A percentile compares a stretch with the other conserved stretches of the same genome.
Evolutionary conservation across 2,329 filamentous ascomycete genomes (phyloP).

Genomic region (Colletotrichum falcatum): DNA sequence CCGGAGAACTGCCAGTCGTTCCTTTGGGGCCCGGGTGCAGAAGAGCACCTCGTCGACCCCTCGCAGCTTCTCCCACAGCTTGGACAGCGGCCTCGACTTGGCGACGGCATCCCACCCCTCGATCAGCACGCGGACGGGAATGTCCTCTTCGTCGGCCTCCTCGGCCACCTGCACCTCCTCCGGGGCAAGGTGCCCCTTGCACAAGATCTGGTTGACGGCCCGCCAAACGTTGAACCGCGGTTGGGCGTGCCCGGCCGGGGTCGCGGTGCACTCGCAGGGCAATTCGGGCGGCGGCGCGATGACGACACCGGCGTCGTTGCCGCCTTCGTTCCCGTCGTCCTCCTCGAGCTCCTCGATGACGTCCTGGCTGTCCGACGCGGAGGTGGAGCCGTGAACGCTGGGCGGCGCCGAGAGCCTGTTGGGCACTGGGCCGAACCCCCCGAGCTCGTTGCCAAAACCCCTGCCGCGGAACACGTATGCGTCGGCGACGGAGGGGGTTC

Average conservation of each 20-base stretch:
- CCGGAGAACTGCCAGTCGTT: slow-evolving; percentile 45
- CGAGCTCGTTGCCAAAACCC: background rate
- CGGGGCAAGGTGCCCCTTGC: slow-evolving; percentile 36
- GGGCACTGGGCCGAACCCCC: slow-evolving; percentile 10
- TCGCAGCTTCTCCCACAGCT: slow-evolving; percentile 46
- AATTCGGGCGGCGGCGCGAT: slow-evolving; percentile 21
- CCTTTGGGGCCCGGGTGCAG: slow-evolving; percentile 34
- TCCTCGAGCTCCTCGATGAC: slow-evolving; percentile 15
- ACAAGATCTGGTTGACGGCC: slow-evolving; percentile 44
- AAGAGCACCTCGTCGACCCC: slow-evolving; percentile 46
- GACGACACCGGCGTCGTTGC: slow-evolving; percentile 18
- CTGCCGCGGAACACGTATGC: background rate
- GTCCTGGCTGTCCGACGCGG: slow-evolving; percentile 31
- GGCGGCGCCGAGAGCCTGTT: background rate
- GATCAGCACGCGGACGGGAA: slow-evolving; percentile 44
- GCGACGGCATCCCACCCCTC: slow-evolving; percentile 49
- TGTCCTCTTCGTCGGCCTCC: slow-evolving; percentile 45
- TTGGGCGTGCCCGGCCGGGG: background rate
- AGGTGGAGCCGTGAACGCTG: slow-evolving; percentile 23
- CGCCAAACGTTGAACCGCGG: slow-evolving; percentile 46
- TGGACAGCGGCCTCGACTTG: slow-evolving; percentile 44
- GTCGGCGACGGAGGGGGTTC: background rate
- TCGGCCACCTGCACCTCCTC: slow-evolving; percentile 37
- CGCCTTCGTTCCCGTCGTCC: slow-evolving; percentile 1
- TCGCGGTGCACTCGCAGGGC: slow-evolving; percentile 26